Percentiles rank a stretch among this genome's conserved stretches.
These are phyloP conservation scores for Paragyromitra xinjiangensis DNA, from an alignment of 495 filamentous ascomycete species.

Conservation along the genomic window DNA sequence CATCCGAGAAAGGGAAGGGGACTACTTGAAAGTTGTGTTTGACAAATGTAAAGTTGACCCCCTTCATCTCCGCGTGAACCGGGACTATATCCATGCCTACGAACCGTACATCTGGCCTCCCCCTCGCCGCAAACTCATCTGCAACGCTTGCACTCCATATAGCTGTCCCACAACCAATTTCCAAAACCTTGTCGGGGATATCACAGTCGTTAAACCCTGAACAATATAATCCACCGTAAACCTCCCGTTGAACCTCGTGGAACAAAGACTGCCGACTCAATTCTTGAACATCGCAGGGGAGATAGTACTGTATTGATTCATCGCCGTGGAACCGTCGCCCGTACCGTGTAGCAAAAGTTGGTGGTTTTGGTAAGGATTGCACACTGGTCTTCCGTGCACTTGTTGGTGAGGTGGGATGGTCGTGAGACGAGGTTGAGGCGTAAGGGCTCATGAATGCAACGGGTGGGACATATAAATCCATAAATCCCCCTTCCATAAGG, in stretches of 20 bases:
- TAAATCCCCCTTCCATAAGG: constrained; percentile 43
- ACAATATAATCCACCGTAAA: constrained; percentile 82
- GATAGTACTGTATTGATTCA: constrained; percentile 74
- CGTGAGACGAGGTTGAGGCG: constrained; percentile 6
- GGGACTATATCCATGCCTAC: constrained; percentile 85
- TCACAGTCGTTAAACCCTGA: constrained; percentile 70
- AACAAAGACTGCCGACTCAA: constrained; percentile 86
- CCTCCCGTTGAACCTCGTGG: constrained; percentile 79
- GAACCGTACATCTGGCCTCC: constrained; percentile 68
- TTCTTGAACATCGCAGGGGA: constrained; percentile 88
- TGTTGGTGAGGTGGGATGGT: constrained; percentile 48
- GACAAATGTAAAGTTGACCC: constrained; percentile 85
- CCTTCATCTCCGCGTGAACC: constrained; percentile 74
- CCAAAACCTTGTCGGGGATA: constrained; percentile 79
- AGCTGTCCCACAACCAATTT: constrained; percentile 86
- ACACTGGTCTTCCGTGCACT: constrained; percentile 48
- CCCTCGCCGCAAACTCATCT: constrained; percentile 53
- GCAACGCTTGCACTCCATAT: constrained; percentile 76
- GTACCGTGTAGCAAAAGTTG: constrained; percentile 74
- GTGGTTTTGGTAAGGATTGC: constrained; percentile 43
- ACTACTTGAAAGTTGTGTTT: constrained; percentile 81
- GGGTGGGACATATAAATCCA: constrained; percentile 49
- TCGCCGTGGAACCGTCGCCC: constrained; percentile 86
- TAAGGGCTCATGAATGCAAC: constrained; percentile 45
- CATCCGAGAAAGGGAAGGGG: constrained; percentile 81